Base-by-base conservation (phyloP, 2,329 filamentous ascomycete species). In the Penicillium palitans region DNA sequence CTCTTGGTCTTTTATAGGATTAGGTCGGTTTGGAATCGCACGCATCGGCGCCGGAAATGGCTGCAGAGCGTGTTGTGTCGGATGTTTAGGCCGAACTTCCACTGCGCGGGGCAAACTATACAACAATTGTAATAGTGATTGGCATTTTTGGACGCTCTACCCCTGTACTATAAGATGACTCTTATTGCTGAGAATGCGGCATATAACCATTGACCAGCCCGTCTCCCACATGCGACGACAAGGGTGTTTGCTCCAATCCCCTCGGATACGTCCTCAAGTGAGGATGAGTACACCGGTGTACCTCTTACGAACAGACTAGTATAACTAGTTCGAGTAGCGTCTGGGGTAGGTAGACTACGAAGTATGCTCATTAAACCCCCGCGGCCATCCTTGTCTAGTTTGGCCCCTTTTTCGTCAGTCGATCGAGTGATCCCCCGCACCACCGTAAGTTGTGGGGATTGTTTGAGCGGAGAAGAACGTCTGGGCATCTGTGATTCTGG, bases 31-130 rank as follows among this genome's bases (percentile, higher is more conserved):
- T 31, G 25, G 25, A 46, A 27, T 47, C 33, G 39, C 40, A 29
- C 52, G 47, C 54, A 40, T 52, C 35, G 39, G 54, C 31, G 46
- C 41, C 53, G 54, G 48, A 45, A 52, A 52, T 57, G 54, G 54
- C 48, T 52, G 47, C 54, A 57, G 53, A 51, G 37, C 44, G 35
- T 24, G 44, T 17, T 50, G 42, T 61, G 40, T 52, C 58, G 58
- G 60, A 50, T 46, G 21, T 39, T 35, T 31, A 52, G 45, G 50
- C 60, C 58, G 60, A 60, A 50, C 35, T 55, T 58, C 48, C 58
- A 54, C 39, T 55, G 56, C 48, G 56, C 48, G 59, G 56, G 10
- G 31, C 31, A 48, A 48, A 25, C 15, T 13, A 9, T 48, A 25
- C 21, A n/a, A 37, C 15, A n/a, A 24, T 37, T 24, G 9, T 47